Conservation (phyloP, 306 rosid genomes). For the Echinosophora koreensis region DNA sequence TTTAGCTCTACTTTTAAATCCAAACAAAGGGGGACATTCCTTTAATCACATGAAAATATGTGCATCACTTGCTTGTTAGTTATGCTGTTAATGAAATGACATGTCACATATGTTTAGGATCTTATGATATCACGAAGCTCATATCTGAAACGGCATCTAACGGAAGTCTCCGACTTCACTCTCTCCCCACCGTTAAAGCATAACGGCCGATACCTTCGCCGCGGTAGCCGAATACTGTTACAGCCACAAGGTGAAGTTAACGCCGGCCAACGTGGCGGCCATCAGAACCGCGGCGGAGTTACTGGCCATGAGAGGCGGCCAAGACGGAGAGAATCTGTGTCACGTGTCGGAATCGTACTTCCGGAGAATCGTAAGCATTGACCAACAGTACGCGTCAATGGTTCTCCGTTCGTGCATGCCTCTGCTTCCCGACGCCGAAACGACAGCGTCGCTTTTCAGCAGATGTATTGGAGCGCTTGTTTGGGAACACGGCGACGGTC, state of each 20-base stretch:
- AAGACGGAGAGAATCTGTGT: slow-evolving; percentile 57
- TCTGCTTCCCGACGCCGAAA: slow-evolving; percentile 91
- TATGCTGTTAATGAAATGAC: background rate
- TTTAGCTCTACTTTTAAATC: slow-evolving; percentile 35
- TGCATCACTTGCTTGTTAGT: slow-evolving; percentile 38
- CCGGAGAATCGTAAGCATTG: slow-evolving; percentile 54
- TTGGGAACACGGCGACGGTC: slow-evolving; percentile 40
- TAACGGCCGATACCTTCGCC: slow-evolving; percentile 72
- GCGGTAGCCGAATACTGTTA: slow-evolving; percentile 79
- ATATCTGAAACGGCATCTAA: slow-evolving; percentile 72
- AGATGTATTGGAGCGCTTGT: slow-evolving; percentile 71
- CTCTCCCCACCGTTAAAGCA: slow-evolving; percentile 81
- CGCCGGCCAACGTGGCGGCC: slow-evolving; percentile 73
- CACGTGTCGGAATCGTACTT: slow-evolving; percentile 64
- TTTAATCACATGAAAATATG: slow-evolving; percentile 51
- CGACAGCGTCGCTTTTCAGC: slow-evolving; percentile 69
- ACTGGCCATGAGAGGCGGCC: slow-evolving; percentile 61
- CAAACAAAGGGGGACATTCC: slow-evolving; percentile 46
- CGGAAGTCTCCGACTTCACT: slow-evolving; percentile 56
- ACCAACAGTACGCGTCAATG: slow-evolving; percentile 58
- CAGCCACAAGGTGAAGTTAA: slow-evolving; percentile 57
- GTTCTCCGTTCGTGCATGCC: slow-evolving; percentile 76
- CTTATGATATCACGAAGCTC: slow-evolving; percentile 67
- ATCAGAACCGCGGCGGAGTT: slow-evolving; percentile 82
- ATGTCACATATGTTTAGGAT: slow-evolving; percentile 52